These are phyloP conservation scores for Amaranthus cruentus DNA, from an alignment of 148 eudicot species.

Conservation along the genomic window DNA sequence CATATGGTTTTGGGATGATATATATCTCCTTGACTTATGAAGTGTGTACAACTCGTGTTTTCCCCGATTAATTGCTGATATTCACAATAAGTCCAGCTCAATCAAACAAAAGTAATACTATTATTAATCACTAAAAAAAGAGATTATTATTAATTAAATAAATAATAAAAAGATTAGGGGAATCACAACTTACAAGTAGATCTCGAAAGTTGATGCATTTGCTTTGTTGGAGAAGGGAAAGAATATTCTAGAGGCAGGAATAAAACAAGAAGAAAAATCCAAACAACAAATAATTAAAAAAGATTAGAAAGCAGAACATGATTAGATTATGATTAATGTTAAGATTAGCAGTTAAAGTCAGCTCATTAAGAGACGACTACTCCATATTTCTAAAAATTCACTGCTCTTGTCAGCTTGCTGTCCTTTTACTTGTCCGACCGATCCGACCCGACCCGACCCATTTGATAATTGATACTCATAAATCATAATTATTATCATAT, in stretches of 20 bases:
- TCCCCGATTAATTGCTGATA: no score
- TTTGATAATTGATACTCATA: no score
- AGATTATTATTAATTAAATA: not conserved
- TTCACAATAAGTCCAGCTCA: no score
- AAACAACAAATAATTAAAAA: conserved; percentile 49
- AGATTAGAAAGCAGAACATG: conserved; percentile 40
- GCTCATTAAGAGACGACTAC: conserved; percentile 66
- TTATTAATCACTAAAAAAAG: not conserved
- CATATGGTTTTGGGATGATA: no score
- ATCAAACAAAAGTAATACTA: no score
- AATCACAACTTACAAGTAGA: conserved; percentile 25
- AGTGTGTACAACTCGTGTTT: no score
- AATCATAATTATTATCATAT: no score
- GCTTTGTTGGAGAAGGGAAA: conserved; percentile 41
- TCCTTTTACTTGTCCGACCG: conserved; percentile 29
- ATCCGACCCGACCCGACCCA: no score
- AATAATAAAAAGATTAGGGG: not conserved
- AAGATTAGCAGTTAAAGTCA: conserved; percentile 59
- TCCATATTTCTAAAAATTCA: conserved; percentile 71
- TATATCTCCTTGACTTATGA: no score
- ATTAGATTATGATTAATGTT: conserved; percentile 77
- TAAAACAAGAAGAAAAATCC: conserved; percentile 71
- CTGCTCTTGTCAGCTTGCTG: conserved; percentile 62
- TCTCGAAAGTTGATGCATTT: conserved; percentile 57
- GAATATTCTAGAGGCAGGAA: conserved; percentile 68